Evolutionary conservation across 129 eudicot species (phyloP).

Genomic region (Deinandra increscens): DNA sequence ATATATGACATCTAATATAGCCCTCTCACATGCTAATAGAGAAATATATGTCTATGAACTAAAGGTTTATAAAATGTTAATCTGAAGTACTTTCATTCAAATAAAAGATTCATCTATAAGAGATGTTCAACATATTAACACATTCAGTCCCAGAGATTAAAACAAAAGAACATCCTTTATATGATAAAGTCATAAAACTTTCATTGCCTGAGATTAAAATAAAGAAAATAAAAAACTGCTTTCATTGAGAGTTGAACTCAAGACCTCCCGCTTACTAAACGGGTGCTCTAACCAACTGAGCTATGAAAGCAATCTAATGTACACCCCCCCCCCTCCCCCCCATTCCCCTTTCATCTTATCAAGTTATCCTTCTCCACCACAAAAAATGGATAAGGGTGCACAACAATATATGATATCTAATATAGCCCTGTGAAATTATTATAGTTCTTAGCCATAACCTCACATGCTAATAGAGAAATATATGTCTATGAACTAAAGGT

Average conservation of each 20-base stretch:
- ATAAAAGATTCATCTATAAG: not conserved
- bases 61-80: too few relatives aligned
- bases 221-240: conserved; percentile 26
- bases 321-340: too few relatives aligned
- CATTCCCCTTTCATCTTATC: not conserved
- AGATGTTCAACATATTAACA: not conserved
- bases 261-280: conserved; percentile 99
- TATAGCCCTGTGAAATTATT: too few relatives aligned
- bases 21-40: not conserved
- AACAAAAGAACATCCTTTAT: not conserved
- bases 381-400: conserved; percentile 2
- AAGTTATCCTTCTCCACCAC: not conserved
- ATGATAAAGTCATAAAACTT: too few relatives aligned
- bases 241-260: conserved; percentile 95
- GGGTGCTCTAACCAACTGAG: conserved; percentile 98
- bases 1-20: not conserved
- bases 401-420: not conserved
- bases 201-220: too few relatives aligned
- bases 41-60: too few relatives aligned
- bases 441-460: too few relatives aligned
- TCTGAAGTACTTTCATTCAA: not conserved
- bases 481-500: too few relatives aligned
- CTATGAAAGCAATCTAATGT: conserved; percentile 29
- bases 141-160: not conserved
- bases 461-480: not conserved